Evolutionary conservation across 2,329 filamentous ascomycete genomes (phyloP).

Genomic region (Neonectria sp.): DNA sequence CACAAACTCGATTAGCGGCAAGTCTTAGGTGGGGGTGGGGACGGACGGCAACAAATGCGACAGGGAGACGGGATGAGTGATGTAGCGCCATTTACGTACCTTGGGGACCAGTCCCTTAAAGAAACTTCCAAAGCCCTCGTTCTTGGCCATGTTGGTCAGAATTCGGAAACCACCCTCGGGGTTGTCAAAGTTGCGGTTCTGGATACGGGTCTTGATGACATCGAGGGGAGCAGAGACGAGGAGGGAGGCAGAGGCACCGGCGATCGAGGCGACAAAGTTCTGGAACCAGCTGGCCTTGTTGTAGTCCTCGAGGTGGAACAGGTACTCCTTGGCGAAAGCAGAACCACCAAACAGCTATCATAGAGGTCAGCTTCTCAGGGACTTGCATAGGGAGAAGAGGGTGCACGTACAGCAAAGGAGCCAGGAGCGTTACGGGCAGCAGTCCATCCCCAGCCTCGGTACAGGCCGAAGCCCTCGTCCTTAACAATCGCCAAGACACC

Average conservation of each 20-base stretch:
- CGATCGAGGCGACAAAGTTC: conserved; percentile 97
- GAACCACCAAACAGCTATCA: conserved; percentile 94
- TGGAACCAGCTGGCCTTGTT: conserved; percentile 95
- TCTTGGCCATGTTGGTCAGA: conserved; percentile 90
- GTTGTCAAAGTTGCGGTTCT: conserved; percentile 99
- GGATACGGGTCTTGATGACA: conserved; percentile 98
- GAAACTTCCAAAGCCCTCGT: conserved; percentile 89
- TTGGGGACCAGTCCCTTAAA: conserved; percentile 99
- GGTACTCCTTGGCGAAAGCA: conserved; percentile 96
- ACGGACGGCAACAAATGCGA: conserved; percentile 19
- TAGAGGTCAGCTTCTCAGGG: conserved; percentile 36
- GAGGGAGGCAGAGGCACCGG: conserved; percentile 94
- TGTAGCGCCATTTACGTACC: conserved; percentile 59
- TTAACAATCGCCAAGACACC: conserved; percentile 90
- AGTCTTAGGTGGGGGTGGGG: conserved; percentile 30
- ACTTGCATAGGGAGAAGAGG: neutral
- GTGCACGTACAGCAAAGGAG: conserved; percentile 87
- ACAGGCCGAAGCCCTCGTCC: conserved; percentile 96
- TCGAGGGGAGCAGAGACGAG: conserved; percentile 96
- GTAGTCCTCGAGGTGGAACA: conserved; percentile 93
- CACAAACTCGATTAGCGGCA: conserved; percentile 37
- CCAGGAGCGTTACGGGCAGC: conserved; percentile 97
- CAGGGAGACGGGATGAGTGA: conserved; percentile 3
- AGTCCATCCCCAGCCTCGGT: conserved; percentile 98
- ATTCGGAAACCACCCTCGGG: conserved; percentile 95